phyloP scores from a whole-genome alignment of 2,329 filamentous ascomycete species.

The Alternaria solani region DNA sequence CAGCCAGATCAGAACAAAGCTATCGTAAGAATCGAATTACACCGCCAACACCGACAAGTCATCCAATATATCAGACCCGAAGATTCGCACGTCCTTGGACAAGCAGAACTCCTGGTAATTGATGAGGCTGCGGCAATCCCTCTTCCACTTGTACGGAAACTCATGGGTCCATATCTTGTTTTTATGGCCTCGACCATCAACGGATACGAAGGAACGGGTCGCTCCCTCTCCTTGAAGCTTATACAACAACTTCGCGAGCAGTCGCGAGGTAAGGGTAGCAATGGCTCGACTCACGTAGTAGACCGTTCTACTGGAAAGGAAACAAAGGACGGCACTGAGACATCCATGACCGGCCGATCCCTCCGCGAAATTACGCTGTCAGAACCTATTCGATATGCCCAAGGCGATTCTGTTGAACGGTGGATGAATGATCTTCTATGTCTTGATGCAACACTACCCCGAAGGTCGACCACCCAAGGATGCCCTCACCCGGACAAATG shows the following conservation, averaged over 20 bases:
- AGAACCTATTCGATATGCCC: slow-evolving; percentile 93
- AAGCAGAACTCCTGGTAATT: slow-evolving; percentile 94
- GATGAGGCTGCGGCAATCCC: slow-evolving; percentile 98
- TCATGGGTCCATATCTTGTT: slow-evolving; percentile 95
- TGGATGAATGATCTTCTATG: slow-evolving; percentile 96
- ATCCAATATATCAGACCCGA: slow-evolving; percentile 99
- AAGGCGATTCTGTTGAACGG: slow-evolving; percentile 89
- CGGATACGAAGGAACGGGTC: slow-evolving; percentile 95
- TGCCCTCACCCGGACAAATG: slow-evolving; percentile 92
- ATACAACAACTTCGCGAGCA: slow-evolving; percentile 97
- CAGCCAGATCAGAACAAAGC: slow-evolving; percentile 99
- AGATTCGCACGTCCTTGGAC: slow-evolving; percentile 91
- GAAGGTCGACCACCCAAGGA: slow-evolving; percentile 74
- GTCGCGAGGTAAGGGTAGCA: slow-evolving; percentile 70
- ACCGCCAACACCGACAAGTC: slow-evolving; percentile 92
- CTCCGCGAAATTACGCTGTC: slow-evolving; percentile 90
- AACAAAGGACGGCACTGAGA: slow-evolving; percentile 46
- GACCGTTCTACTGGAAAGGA: slow-evolving; percentile 83
- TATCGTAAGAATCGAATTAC: slow-evolving; percentile 94
- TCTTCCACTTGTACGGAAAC: slow-evolving; percentile 86
- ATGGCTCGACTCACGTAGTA: slow-evolving; percentile 67
- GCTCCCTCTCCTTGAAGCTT: slow-evolving; percentile 92
- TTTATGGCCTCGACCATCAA: slow-evolving; percentile 99
- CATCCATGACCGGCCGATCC: slow-evolving; percentile 68
- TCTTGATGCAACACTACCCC: slow-evolving; percentile 88